Conservation (phyloP, 345 rosid genomes). For the Raphanus raphanistrum region DNA sequence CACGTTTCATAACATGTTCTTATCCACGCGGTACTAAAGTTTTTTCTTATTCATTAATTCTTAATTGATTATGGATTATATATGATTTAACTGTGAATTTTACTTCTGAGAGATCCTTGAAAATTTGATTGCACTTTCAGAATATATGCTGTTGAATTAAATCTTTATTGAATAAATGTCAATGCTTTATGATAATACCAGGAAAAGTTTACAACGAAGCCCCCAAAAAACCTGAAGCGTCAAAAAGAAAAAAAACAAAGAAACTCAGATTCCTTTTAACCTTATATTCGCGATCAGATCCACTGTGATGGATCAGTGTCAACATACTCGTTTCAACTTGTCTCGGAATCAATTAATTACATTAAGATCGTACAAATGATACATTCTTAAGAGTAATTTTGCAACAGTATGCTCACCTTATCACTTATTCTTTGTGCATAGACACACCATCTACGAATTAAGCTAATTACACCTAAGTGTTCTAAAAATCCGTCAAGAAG, state of each 20-base stretch:
- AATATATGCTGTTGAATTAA: neutral
- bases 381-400: neutral
- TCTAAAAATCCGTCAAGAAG: too few species aligned
- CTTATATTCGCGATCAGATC: too few species aligned
- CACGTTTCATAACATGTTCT: neutral
- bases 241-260: neutral
- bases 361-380: neutral
- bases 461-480: neutral
- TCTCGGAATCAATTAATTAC: neutral
- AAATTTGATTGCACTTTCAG: neutral
- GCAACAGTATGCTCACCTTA: neutral
- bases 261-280: neutral
- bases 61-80: neutral
- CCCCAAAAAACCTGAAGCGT: neutral
- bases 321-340: neutral
- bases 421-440: neutral
- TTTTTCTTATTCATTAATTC: neutral
- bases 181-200: neutral
- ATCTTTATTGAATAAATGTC: neutral
- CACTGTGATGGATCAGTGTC: neutral
- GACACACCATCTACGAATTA: neutral
- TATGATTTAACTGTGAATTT: neutral
- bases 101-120: neutral
- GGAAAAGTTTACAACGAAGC: neutral
- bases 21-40: neutral